Conservation (phyloP, 2,329 filamentous ascomycete genomes). For the Fusarium tricinctum region DNA sequence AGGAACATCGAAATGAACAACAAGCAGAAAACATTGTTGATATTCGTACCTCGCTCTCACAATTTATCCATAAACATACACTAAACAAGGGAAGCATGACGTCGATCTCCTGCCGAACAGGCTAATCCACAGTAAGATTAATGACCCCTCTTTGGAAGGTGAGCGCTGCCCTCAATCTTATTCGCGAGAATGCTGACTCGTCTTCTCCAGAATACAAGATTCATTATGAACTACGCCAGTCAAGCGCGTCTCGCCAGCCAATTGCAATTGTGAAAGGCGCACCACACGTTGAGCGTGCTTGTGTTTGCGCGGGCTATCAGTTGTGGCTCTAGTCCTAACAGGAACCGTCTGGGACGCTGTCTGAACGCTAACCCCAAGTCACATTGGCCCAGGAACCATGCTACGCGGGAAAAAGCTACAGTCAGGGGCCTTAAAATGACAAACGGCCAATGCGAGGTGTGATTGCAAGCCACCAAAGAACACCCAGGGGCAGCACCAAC, state of each 20-base stretch:
- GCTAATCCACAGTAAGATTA: constrained; percentile 28
- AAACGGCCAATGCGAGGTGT: constrained; percentile 28
- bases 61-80: constrained; percentile 6
- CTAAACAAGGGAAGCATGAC: constrained; percentile 31
- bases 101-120: constrained; percentile 19
- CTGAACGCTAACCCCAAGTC: constrained; percentile 36
- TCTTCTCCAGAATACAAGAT: background rate
- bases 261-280: constrained; percentile 27
- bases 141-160: constrained; percentile 29
- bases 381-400: constrained; percentile 47
- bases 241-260: constrained; percentile 28
- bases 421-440: constrained; percentile 30
- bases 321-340: constrained; percentile 42
- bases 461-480: constrained; percentile 33
- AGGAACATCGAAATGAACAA: background rate
- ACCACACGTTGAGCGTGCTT: constrained; percentile 28
- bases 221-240: constrained; percentile 9
- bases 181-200: constrained; percentile 32
- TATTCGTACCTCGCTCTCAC: constrained; percentile 10
- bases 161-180: constrained; percentile 35
- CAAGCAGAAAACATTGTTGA: background rate
- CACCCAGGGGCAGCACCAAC: constrained; percentile 25
- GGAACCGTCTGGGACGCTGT: constrained; percentile 22
- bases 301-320: constrained; percentile 30
- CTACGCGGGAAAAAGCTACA: constrained; percentile 26